These are phyloP conservation scores for Bryoerythrophyllum caledonicum DNA, from an alignment of 225 moss, liverwort and hornwort genomes.

Conservation along the genomic window DNA sequence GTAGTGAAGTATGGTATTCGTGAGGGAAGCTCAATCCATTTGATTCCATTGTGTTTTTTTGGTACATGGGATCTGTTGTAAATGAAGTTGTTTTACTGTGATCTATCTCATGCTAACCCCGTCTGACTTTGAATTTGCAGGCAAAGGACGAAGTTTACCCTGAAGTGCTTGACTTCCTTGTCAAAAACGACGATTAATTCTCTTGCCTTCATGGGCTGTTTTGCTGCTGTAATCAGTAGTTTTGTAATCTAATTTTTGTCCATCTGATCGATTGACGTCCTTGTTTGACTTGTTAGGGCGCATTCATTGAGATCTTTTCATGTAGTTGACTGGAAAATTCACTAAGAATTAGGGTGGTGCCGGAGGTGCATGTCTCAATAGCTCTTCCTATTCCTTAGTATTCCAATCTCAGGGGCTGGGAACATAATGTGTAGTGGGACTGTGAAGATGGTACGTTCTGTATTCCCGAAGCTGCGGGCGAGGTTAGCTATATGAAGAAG, in stretches of 20 bases:
- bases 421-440: background rate
- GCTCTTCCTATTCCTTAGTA: background rate
- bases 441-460: background rate
- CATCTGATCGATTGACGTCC: slow-evolving; percentile 17
- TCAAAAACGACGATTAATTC: slow-evolving; percentile 46
- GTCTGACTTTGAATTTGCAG: slow-evolving; percentile 44
- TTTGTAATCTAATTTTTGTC: background rate
- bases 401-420: background rate
- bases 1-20: background rate
- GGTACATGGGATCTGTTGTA: background rate
- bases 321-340: background rate
- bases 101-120: slow-evolving; percentile 13
- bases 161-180: slow-evolving; percentile 61
- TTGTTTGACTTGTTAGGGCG: background rate
- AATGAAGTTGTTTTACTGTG: background rate
- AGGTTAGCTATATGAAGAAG: background rate
- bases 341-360: background rate
- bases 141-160: slow-evolving; percentile 86
- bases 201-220: background rate
- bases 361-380: background rate
- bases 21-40: background rate
- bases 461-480: background rate
- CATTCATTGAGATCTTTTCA: background rate
- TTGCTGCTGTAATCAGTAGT: background rate
- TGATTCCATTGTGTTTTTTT: background rate